These are phyloP conservation scores for Penicillium bialowiezense DNA, from an alignment of 495 filamentous ascomycete species.

Conservation along the genomic window DNA sequence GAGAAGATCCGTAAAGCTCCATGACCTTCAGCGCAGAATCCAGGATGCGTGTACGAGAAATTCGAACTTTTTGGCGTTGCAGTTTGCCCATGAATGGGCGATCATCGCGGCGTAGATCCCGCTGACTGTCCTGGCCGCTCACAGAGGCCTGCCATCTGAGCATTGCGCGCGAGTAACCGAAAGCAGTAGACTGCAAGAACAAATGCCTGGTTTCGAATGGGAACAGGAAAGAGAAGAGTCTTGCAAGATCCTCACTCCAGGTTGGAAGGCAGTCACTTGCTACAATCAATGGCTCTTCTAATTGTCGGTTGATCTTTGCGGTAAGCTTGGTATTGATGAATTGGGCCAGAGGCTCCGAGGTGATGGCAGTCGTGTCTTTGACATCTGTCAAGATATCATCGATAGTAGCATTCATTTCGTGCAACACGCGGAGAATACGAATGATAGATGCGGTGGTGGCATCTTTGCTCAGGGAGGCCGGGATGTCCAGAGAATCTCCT, in stretches of 20 bases:
- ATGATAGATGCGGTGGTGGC: slow-evolving; percentile 83
- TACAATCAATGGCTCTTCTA: slow-evolving; percentile 98
- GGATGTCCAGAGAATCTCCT: slow-evolving; percentile 54
- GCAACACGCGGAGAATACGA: slow-evolving; percentile 83
- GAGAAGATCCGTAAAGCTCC: slow-evolving; percentile 95
- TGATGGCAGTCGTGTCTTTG: slow-evolving; percentile 65
- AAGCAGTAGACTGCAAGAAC: slow-evolving; percentile 96
- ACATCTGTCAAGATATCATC: slow-evolving; percentile 95
- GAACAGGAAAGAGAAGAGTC: slow-evolving; percentile 96
- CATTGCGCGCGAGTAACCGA: slow-evolving; percentile 98
- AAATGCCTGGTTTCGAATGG: slow-evolving; percentile 97
- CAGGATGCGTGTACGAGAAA: slow-evolving; percentile 85
- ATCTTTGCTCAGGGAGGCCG: slow-evolving; percentile 80
- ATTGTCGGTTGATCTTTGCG: slow-evolving; percentile 95
- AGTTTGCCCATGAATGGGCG: slow-evolving; percentile 88
- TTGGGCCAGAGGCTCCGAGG: slow-evolving; percentile 83
- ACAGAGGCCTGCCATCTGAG: slow-evolving; percentile 94
- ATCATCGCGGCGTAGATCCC: slow-evolving; percentile 82
- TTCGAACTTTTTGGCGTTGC: slow-evolving; percentile 96
- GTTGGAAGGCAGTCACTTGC: slow-evolving; percentile 93
- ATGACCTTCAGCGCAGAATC: slow-evolving; percentile 99
- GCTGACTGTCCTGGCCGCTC: slow-evolving; percentile 69
- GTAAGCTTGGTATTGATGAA: slow-evolving; percentile 99
- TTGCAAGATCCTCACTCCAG: slow-evolving; percentile 97
- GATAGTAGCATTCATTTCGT: slow-evolving; percentile 90